These are phyloP conservation scores for Xerophyta viscosa DNA, from an alignment of 106 monocot species.

Conservation along the genomic window DNA sequence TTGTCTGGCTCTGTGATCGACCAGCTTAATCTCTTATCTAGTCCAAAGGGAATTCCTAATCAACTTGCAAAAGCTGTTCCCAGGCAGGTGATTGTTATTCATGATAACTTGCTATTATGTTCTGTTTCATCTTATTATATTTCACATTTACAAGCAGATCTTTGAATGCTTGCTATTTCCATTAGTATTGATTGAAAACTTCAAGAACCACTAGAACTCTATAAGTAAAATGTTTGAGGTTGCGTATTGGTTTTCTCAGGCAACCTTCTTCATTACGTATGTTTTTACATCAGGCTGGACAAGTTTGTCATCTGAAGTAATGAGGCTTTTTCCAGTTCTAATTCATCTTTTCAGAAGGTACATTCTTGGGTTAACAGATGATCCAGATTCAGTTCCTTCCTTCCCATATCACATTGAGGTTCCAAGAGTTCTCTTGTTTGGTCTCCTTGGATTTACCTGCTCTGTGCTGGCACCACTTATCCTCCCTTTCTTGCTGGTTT, in stretches of 20 bases:
- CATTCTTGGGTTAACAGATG: constrained; percentile 32
- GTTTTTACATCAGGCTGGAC: constrained; percentile 99
- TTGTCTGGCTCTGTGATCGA: constrained; percentile 79
- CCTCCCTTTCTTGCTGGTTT: constrained; percentile 82
- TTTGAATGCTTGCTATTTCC: neutral
- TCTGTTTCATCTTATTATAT: too few relatives aligned
- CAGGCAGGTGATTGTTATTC: constrained; percentile 51
- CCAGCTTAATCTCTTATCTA: constrained; percentile 68
- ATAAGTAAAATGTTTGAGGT: neutral
- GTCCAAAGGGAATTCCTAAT: constrained; percentile 68
- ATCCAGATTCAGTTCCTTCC: constrained; percentile 44
- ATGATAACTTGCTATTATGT: too few relatives aligned
- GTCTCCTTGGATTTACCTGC: constrained; percentile 91
- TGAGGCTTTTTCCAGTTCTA: constrained; percentile 70
- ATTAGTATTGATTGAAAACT: neutral
- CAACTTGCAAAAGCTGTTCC: constrained; percentile 91
- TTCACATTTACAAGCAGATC: neutral
- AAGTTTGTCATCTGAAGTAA: constrained; percentile 78
- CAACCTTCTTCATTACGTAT: constrained; percentile 94
- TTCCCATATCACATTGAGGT: constrained; percentile 97
- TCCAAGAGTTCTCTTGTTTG: constrained; percentile 79
- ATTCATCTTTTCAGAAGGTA: constrained; percentile 60
- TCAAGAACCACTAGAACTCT: neutral
- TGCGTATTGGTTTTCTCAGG: constrained; percentile 37
- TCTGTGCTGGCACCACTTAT: constrained; percentile 90